Evolutionary conservation across 768 basidiomycete species (phyloP).

Genomic region (Panellus pusillus): DNA sequence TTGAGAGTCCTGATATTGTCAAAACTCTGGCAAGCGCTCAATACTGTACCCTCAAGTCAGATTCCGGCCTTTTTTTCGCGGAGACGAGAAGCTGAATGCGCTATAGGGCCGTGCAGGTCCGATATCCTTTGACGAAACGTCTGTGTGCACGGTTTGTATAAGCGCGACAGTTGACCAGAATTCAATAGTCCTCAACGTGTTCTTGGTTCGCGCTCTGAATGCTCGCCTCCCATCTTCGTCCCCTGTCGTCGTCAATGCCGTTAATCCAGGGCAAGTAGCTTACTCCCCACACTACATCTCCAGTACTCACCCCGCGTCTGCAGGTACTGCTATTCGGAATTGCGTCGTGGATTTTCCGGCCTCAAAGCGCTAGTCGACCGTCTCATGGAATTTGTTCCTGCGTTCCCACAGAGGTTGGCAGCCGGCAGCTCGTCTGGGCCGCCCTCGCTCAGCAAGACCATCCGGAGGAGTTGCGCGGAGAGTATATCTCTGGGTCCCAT

Average conservation of each 20-base stretch:
- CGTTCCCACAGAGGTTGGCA: slow-evolving; percentile 23
- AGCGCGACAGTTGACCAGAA: too few relatives aligned
- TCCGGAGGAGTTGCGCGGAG: slow-evolving; percentile 15
- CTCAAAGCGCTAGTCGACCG: background rate
- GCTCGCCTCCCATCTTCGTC: too few relatives aligned
- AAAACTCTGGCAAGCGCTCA: slow-evolving; percentile 16
- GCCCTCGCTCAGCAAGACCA: slow-evolving; percentile 13
- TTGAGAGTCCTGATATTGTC: slow-evolving; percentile 16
- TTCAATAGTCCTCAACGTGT: slow-evolving; percentile 20
- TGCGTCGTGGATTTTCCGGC: background rate
- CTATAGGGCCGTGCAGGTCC: background rate
- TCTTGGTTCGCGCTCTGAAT: slow-evolving; percentile 17
- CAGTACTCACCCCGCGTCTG: too few relatives aligned
- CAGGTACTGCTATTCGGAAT: slow-evolving; percentile 20
- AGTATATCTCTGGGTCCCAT: slow-evolving; percentile 10
- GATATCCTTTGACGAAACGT: slow-evolving; percentile 6
- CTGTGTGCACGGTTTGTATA: too few relatives aligned
- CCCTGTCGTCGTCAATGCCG: slow-evolving; percentile 18
- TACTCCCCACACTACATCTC: too few relatives aligned
- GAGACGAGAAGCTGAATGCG: background rate
- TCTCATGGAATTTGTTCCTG: slow-evolving; percentile 9
- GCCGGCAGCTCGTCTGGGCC: slow-evolving; percentile 22
- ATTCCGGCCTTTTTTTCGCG: background rate
- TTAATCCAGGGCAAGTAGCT: slow-evolving; percentile 10
- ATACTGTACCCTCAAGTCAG: slow-evolving; percentile 16